A percentile compares a stretch with the other conserved stretches of the same genome.
phyloP scores from a whole-genome alignment of 2,329 filamentous ascomycete genomes.

The Erysiphe pulchra region DNA sequence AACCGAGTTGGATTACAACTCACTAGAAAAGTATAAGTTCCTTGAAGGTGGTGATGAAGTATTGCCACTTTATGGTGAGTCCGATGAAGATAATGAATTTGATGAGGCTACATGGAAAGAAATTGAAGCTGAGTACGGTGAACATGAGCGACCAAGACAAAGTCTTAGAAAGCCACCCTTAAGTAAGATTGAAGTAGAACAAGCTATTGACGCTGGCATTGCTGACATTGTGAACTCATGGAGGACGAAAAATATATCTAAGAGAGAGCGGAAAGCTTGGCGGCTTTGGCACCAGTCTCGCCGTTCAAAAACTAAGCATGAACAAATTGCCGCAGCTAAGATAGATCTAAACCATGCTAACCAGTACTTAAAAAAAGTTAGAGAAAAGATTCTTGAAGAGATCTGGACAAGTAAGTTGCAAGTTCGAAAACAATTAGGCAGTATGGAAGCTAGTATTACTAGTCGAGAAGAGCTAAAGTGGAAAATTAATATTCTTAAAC shows the following conservation, averaged over 20 bases:
- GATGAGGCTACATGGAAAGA: conserved; percentile 34
- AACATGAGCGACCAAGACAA: background rate
- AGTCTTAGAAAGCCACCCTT: conserved; percentile 13
- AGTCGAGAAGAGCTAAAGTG: conserved; percentile 28
- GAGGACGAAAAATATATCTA: conserved; percentile 30
- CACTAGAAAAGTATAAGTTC: conserved; percentile 18
- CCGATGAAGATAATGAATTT: conserved; percentile 22
- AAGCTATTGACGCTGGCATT: conserved; percentile 28
- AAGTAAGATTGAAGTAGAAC: conserved; percentile 20
- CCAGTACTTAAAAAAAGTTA: conserved; percentile 27
- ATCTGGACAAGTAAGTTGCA: conserved; percentile 26
- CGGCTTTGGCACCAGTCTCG: conserved; percentile 33
- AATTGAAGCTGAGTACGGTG: conserved; percentile 26
- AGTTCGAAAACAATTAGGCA: conserved; percentile 27
- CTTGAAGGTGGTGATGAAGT: conserved; percentile 17
- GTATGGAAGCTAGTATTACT: conserved; percentile 38
- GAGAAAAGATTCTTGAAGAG: conserved; percentile 23
- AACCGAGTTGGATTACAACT: conserved; percentile 6
- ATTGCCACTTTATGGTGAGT: conserved; percentile 28
- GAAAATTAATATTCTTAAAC: conserved; percentile 21
- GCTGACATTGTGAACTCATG: conserved; percentile 25
- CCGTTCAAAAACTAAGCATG: conserved; percentile 14
- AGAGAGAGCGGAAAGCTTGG: conserved; percentile 28
- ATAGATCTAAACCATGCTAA: conserved; percentile 18
- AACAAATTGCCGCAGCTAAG: conserved; percentile 20